These are phyloP conservation scores for Cubamyces lactineus DNA, from an alignment of 768 basidiomycete species.

Conservation along the genomic window DNA sequence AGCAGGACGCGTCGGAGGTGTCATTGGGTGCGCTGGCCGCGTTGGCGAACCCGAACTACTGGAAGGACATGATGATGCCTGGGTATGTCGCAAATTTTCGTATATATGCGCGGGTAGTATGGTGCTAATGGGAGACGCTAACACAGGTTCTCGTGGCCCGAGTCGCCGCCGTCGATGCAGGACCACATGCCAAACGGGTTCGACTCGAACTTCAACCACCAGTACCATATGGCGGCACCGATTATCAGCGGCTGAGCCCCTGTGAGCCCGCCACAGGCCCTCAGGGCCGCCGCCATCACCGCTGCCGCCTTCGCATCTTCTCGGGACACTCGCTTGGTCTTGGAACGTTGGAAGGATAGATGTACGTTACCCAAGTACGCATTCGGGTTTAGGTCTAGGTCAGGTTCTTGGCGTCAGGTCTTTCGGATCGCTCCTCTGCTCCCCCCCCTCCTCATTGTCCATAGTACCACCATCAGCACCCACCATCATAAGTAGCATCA, in stretches of 20 bases:
- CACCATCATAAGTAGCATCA: too few species aligned
- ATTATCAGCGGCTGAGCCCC: slow-evolving; percentile 14
- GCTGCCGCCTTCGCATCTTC: neutral
- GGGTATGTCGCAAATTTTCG: slow-evolving; percentile 47
- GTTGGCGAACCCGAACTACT: slow-evolving; percentile 72
- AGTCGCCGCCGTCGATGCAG: slow-evolving; percentile 21
- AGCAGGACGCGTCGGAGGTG: slow-evolving; percentile 44
- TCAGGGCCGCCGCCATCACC: too few species aligned
- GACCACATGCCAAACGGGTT: slow-evolving; percentile 15
- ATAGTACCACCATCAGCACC: too few species aligned
- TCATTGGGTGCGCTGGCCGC: slow-evolving; percentile 75
- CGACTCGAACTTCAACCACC: slow-evolving; percentile 8
- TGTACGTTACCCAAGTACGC: neutral
- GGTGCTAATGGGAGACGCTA: neutral
- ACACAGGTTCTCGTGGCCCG: slow-evolving; percentile 25
- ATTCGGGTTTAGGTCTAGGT: neutral
- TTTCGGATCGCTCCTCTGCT: neutral
- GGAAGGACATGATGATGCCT: slow-evolving; percentile 86
- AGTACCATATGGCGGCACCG: slow-evolving; percentile 16
- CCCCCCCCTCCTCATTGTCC: neutral
- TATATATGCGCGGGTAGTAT: neutral
- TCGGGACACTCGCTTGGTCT: neutral
- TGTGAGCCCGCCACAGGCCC: too few species aligned
- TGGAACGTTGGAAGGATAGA: neutral
- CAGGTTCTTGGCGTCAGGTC: neutral